phyloP scores from a whole-genome alignment of 208 protist species.

The Lotmaria passim region DNA sequence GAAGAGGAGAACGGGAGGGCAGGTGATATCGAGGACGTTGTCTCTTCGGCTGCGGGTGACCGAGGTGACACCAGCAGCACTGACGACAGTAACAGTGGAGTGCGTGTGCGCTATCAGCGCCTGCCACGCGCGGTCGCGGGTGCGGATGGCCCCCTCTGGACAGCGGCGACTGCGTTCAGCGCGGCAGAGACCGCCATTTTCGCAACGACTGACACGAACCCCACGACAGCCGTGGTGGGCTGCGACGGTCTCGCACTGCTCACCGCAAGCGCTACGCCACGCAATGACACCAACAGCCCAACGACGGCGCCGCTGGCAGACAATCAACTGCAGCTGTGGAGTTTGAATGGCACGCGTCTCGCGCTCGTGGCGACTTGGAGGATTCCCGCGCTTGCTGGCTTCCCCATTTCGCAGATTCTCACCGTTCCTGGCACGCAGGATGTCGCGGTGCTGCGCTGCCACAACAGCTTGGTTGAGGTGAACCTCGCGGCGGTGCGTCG shows the following conservation, averaged over 20 bases:
- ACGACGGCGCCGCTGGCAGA: conserved; percentile 2
- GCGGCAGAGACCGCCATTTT: conserved; percentile 21
- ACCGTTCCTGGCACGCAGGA: conserved; percentile 48
- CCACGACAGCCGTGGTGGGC: background rate
- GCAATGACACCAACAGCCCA: no score
- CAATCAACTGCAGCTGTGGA: conserved; percentile 40
- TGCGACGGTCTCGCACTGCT: conserved; percentile 16
- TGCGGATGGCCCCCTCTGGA: conserved; percentile 38
- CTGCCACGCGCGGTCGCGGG: conserved; percentile 47
- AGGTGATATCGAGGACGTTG: conserved; percentile 16
- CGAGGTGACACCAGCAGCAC: no score
- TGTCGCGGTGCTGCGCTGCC: conserved; percentile 42
- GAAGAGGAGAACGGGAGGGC: conserved; percentile 9
- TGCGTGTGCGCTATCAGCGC: conserved; percentile 46
- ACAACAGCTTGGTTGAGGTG: conserved; percentile 59
- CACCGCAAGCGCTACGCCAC: conserved; percentile 35
- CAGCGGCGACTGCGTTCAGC: conserved; percentile 29
- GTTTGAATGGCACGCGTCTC: conserved; percentile 43
- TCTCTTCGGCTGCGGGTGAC: conserved; percentile 17
- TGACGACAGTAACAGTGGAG: no score
- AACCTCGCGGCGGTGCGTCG: conserved; percentile 28
- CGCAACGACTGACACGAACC: background rate
- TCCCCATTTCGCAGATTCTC: conserved; percentile 46
- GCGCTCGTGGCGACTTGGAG: conserved; percentile 39
- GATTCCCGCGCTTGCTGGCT: conserved; percentile 47